Base-by-base conservation (phyloP, 1,139 yeast species). In the Sugiyamaella grinbergsii region DNA sequence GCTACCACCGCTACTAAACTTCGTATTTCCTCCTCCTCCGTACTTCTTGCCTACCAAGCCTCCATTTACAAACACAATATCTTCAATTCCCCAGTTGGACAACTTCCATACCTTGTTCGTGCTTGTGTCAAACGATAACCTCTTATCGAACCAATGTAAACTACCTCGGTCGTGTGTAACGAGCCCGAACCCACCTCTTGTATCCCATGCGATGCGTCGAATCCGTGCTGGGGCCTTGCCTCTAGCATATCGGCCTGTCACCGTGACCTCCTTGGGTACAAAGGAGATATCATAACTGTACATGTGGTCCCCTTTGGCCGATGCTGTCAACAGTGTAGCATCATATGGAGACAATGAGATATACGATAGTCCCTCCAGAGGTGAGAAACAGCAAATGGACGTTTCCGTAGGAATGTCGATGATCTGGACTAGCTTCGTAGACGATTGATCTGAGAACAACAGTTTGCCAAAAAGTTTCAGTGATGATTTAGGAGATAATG, bases 321-420 rank as follows among this genome's bases (percentile, higher is more conserved):
- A 77, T 3, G 78, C 76, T n/a, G 83, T 79, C 0, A 82, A 78
- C 47, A 84, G 63, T 31, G 79, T 78, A 33, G 81, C 65, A 60
- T 83, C 88, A 63, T 76, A 80, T 0, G 87, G 86, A 0, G 85
- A 82, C 5, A 84, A 63, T 0, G 86, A 80, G 1, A 84, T 63
- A 23, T 73, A 70, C 0, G 89, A 82, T 15, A 83, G 74, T 0
- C 88, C 89, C 20, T 80, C 82, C 0, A 85, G 74, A 45, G 88
- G 78, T 36, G 76, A 74, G 62, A 83, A 82, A 11, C 74, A 67
- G n/a, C 80, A 78, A 56, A 82, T 59, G 1, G 72, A 69, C 49
- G 67, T 67, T 50, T 73, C 77, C 24, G 74, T 72, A 4, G 68
- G 59, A 39, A 83, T 64, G 57, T 82, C 84, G 32, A 80, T 59